Base-by-base conservation (phyloP, 345 rosid genomes). In the Bretschneidera sinensis region DNA sequence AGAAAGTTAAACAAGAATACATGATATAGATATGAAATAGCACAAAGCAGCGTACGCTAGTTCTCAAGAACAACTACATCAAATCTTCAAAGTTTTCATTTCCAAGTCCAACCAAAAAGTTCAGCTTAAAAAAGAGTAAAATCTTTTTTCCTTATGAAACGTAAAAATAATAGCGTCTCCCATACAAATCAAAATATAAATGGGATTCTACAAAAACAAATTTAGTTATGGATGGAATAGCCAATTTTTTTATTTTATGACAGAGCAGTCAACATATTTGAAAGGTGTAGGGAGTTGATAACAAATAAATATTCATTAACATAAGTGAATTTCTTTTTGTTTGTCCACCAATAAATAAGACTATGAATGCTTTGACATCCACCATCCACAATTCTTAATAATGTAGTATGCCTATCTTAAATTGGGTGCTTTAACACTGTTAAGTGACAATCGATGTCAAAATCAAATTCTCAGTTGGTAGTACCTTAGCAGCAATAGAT, bases 401-500 rank as follows among this genome's bases (percentile, higher is more conserved):
- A 31, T 4, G 35, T 4, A 9, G 6, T 39, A 13, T 9, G 45
- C 4, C 11, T 39, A 39, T 39, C 10, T 39, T 4, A 14, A 39
- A 4, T 5, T 39, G 45, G 4, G 45, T 49, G 49, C 17, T 45
- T 45, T 45, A n/a, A n/a, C n/a, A n/a, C n/a, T n/a, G n/a, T n/a
- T n/a, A n/a, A n/a, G n/a, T n/a, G n/a, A n/a, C n/a, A n/a, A n/a
- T n/a, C n/a, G n/a, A n/a, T n/a, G n/a, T n/a, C 2, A 49, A n/a
- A 17, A n/a, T 49, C 52, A 2, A n/a, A 4, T 45, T 45, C 49
- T n/a, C n/a, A n/a, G n/a, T 20, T 49, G 52, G 9, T 8, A 28
- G 28, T 73, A 92, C 98, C 97, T 94, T 94, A n/a, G 97, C 99
- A 68, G 96, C 97, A 63, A 90, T 72, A 45, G 95, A 86, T 74